Percentiles rank a stretch among this genome's conserved stretches.
phyloP scores from a whole-genome alignment of 2,329 filamentous ascomycete genomes.

The Alternaria triticina region DNA sequence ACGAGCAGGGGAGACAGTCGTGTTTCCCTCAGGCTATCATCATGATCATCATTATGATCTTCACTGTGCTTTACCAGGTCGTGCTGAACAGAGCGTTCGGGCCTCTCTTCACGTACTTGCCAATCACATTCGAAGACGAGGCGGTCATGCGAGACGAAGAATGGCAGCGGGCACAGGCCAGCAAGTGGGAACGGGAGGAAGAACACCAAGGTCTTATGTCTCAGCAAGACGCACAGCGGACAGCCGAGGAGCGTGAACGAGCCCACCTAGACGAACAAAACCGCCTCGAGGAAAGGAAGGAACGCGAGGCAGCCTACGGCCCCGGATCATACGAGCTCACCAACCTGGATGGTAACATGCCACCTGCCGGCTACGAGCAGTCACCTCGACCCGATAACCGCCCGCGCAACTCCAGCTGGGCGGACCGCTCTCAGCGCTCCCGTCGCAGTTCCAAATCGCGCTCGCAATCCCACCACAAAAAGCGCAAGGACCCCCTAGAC shows the following conservation, averaged over 20 bases:
- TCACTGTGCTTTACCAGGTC: conserved; percentile 80
- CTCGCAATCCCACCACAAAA: conserved; percentile 30
- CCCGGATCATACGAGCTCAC: conserved; percentile 38
- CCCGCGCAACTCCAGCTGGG: conserved; percentile 35
- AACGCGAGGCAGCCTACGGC: conserved; percentile 12
- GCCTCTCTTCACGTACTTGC: conserved; percentile 85
- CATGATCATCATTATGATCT: conserved; percentile 77
- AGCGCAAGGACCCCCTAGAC: conserved; percentile 37
- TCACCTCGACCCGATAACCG: conserved; percentile 25
- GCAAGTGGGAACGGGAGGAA: conserved; percentile 67
- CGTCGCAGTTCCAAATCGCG: conserved; percentile 37
- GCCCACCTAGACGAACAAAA: conserved; percentile 38
- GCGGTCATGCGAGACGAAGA: conserved; percentile 89
- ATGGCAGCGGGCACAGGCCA: conserved; percentile 80
- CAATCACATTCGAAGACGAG: conserved; percentile 94
- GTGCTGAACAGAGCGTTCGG: conserved; percentile 83
- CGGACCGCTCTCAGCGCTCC: conserved; percentile 37
- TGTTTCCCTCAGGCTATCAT: conserved; percentile 80
- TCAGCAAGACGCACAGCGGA: conserved; percentile 39
- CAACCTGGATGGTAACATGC: conserved; percentile 25
- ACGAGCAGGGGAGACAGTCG: conserved; percentile 60
- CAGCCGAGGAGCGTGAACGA: conserved; percentile 41
- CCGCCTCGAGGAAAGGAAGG: conserved; percentile 13
- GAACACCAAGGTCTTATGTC: conserved; percentile 51
- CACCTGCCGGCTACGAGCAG: conserved; percentile 1